These are phyloP conservation scores for Neophaeococcomyces mojaviensis DNA, from an alignment of 2,329 filamentous ascomycete genomes.

Conservation along the genomic window DNA sequence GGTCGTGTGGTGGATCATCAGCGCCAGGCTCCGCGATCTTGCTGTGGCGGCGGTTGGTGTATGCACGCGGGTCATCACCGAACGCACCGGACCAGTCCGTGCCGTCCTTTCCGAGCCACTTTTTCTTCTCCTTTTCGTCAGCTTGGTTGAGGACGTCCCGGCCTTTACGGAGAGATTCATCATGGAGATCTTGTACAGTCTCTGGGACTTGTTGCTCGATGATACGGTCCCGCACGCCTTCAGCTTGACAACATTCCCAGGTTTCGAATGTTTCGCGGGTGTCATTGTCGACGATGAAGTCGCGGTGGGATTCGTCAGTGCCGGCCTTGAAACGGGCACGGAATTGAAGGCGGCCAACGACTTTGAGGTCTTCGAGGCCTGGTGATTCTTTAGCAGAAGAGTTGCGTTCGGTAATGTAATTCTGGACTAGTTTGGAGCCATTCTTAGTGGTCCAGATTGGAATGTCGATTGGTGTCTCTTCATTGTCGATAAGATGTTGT, in stretches of 20 bases:
- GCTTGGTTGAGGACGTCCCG: conserved; percentile 72
- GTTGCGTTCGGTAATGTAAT: conserved; percentile 81
- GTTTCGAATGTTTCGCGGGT: conserved; percentile 88
- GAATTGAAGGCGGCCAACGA: conserved; percentile 77
- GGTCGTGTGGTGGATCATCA: conserved; percentile 47
- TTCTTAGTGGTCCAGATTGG: conserved; percentile 83
- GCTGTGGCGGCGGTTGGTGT: conserved; percentile 45
- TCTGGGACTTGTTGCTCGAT: conserved; percentile 69
- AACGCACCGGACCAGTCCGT: conserved; percentile 85
- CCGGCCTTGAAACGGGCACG: conserved; percentile 77
- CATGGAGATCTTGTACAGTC: conserved; percentile 66
- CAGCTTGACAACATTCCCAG: conserved; percentile 84
- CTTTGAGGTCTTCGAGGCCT: conserved; percentile 66
- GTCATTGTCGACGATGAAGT: conserved; percentile 79
- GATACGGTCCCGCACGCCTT: conserved; percentile 68
- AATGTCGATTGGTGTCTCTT: conserved; percentile 70
- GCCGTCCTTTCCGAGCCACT: conserved; percentile 72
- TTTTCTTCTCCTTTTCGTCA: conserved; percentile 62
- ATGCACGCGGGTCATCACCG: conserved; percentile 62
- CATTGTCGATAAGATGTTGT: conserved; percentile 72
- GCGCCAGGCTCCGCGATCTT: conserved; percentile 51
- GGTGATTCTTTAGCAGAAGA: conserved; percentile 54
- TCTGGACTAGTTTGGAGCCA: conserved; percentile 70
- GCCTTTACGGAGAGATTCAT: conserved; percentile 69
- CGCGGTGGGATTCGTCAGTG: conserved; percentile 76